Base-by-base conservation (phyloP, 2,329 filamentous ascomycete genomes). In the Neonectria sp. region DNA sequence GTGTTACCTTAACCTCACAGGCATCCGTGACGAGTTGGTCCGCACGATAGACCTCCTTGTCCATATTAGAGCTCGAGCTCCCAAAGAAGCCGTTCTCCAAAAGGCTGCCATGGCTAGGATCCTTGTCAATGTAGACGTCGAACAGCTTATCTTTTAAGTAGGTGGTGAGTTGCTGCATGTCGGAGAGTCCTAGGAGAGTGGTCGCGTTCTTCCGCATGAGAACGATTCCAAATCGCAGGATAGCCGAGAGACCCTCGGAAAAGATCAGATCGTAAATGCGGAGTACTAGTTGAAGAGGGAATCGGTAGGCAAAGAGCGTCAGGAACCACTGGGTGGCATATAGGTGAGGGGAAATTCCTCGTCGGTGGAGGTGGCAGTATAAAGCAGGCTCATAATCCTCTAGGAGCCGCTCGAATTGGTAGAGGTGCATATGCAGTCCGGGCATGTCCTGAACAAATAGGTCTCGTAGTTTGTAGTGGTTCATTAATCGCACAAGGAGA, bases 321-420 rank as follows among this genome's bases (percentile, higher is more conserved):
- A 99, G 88, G 82, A 99, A 99, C 96, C 96, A 99, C 80, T 99
- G 96, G 0, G 96, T 99, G 51, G 96, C 96, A 79, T 99, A 99
- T 9, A 99, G 87, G 77, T 97, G 94, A 1, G 96, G 93, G 9
- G 93, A 93, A 61, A 99, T 96, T 71, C 94, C 92, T 63, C 93
- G 90, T 65, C 96, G 91, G 76, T 93, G 93, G 63, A 99, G 89
- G 80, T 99, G 96, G 79, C 95, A 98, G 82, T 97, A 98, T 7
- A 99, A 85, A 2, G 95, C 95, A 2, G 97, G 96, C 78, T 99
- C 95, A 49, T 95, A 86, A 75, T 99, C 96, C 82, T 99, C 96
- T 31, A 99, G 85, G 24, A 99, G 85, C 29, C 96, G 91, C 82
- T 98, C 96, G 76, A 99, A 99, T 73, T 97, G 94, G 81, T 97